Evolutionary conservation across 257 asterid species (phyloP), one percentile per base, ranked within the genome.

Genomic region (Salvia rosmarinus): DNA sequence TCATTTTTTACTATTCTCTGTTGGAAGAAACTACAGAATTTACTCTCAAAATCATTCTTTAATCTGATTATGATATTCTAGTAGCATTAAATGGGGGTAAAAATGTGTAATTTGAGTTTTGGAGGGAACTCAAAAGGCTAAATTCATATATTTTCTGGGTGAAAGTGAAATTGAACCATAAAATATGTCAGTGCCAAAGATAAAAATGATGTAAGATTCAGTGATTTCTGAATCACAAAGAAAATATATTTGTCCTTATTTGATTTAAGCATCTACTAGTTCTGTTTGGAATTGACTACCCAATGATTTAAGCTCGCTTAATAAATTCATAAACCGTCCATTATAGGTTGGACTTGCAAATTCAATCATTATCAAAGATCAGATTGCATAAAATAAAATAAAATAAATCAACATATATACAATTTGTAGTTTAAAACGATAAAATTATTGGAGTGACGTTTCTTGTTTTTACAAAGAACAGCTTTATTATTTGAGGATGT

Each of bases 121-220:
- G 59, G n/a, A 47, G 43, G 59, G 64, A 6, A 1, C 42, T 32
- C 19, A n/a, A 5, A 46, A 47, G 9, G 59, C 17, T 47, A 47
- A 30, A 9, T 9, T 0, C 28, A 49, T 34, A 32, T 0, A 30
- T 32, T 67, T 32, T 0, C 10, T 25, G 50, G 63, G 62, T 35
- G 9, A 51, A 51, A 67, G n/a, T 49, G 60, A 12, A 19, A 50
- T 6, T 32, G 3, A 35, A 44, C 9, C 8, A 19, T 3, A 68
- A 34, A 40, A 28, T 40, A 19, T 20, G 46, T 17, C 47, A n/a
- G 12, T 59, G 0, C 51, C 40, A 70, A 76, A 70, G 63, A 52
- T 76, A n/a, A 77, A 34, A 70, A 64, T 6, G 77, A 55, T 35
- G 73, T 25, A 55, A 70, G 68, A 71, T 12, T 61, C 30, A 39